phyloP scores from a whole-genome alignment of 352 stramenopile genomes.

The Plasmopara muralis region DNA sequence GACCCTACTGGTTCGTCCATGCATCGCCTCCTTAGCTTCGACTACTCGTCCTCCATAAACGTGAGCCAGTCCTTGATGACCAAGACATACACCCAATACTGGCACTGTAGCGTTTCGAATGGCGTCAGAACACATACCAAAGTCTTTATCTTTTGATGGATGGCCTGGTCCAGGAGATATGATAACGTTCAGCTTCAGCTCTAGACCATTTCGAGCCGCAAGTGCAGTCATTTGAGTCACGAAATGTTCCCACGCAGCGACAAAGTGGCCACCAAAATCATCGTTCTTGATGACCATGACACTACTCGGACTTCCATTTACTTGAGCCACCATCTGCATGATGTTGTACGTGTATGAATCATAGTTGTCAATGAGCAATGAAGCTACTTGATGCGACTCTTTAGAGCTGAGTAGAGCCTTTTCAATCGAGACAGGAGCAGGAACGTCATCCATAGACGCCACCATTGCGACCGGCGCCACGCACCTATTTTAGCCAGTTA shows the following conservation, averaged over 20 bases:
- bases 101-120: conserved; percentile 61
- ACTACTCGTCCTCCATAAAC: conserved; percentile 82
- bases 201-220: conserved; percentile 9
- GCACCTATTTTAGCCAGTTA: too few species aligned
- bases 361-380: conserved; percentile 96
- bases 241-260: conserved; percentile 54
- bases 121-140: conserved; percentile 85
- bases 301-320: conserved; percentile 58
- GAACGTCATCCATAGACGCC: conserved; percentile 23
- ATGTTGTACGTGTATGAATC: conserved; percentile 98
- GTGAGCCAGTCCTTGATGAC: conserved; percentile 92
- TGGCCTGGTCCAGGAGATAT: conserved; percentile 90
- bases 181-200: conserved; percentile 71
- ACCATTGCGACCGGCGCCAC: conserved; percentile 15
- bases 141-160: conserved; percentile 64
- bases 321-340: conserved; percentile 90
- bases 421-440: conserved; percentile 2
- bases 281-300: conserved; percentile 93
- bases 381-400: conserved; percentile 31
- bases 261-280: conserved; percentile 66
- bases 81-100: conserved; percentile 96
- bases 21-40: conserved; percentile 86
- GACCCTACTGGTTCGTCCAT: conserved; percentile 88
- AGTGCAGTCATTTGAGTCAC: conserved; percentile 25
- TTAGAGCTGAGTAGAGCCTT: conserved; percentile 4